phyloP scores from a whole-genome alignment of 257 asterid species.

The Marsdenia floribunda region DNA sequence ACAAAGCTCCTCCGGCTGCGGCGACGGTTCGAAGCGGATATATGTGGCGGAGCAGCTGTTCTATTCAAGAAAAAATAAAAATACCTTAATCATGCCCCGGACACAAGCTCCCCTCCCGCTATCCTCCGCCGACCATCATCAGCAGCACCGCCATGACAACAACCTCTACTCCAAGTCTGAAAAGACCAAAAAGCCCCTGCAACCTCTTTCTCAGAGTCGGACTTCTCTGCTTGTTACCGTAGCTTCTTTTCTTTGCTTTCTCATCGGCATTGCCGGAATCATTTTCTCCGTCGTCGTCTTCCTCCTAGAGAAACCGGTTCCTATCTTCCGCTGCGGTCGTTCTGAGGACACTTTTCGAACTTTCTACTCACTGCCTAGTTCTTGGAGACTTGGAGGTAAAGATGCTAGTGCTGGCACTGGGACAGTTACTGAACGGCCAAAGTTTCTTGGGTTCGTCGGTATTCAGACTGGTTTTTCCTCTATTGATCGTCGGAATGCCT shows the following conservation, averaged over 20 bases:
- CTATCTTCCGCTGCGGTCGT: constrained; percentile 19
- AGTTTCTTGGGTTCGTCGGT: constrained; percentile 23
- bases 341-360: constrained; percentile 20
- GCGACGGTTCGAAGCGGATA: neutral
- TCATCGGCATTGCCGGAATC: constrained; percentile 21
- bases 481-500: constrained; percentile 18
- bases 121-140: constrained; percentile 9
- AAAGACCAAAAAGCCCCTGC: constrained; percentile 17
- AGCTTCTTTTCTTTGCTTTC: constrained; percentile 12
- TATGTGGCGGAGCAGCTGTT: neutral
- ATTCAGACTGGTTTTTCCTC: constrained; percentile 24
- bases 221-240: constrained; percentile 5
- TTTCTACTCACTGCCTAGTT: constrained; percentile 20
- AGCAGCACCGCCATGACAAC: constrained; percentile 1
- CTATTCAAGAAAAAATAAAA: neutral
- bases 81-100: constrained; percentile 13
- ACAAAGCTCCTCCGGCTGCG: neutral
- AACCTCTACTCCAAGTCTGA: constrained; percentile 16
- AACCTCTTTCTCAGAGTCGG: neutral
- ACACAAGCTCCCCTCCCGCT: constrained; percentile 4
- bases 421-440: constrained; percentile 13
- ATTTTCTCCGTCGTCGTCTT: constrained; percentile 11
- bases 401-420: constrained; percentile 8
- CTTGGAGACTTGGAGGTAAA: constrained; percentile 13
- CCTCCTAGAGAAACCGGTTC: constrained; percentile 12